Conservation (phyloP, 2,329 filamentous ascomycete genomes). For the Pseudopyricularia cyperi region DNA sequence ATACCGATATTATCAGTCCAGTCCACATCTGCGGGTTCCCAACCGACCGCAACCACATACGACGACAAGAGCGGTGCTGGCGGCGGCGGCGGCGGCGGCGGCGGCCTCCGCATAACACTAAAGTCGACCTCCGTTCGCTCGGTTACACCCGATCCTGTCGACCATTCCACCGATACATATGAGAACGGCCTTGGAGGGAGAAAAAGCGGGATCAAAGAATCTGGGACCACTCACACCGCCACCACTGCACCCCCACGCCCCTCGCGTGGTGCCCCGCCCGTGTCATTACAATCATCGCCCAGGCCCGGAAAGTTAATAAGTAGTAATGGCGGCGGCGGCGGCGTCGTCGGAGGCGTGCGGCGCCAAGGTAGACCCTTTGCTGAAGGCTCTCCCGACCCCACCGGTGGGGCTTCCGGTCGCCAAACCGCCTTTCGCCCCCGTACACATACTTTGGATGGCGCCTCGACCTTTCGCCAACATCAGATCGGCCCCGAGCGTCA, state of each 20-base stretch:
- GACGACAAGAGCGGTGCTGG: neutral
- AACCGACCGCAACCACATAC: conserved; percentile 4
- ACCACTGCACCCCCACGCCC: conserved; percentile 6
- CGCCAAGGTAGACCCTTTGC: conserved; percentile 50
- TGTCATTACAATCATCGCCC: conserved; percentile 32
- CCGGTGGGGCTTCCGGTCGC: conserved; percentile 20
- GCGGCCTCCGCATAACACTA: conserved; percentile 16
- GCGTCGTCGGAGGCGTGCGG: conserved; percentile 14
- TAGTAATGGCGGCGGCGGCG: conserved; percentile 6
- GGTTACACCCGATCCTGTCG: conserved; percentile 48
- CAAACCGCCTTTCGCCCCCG: conserved; percentile 32
- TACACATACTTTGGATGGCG: conserved; percentile 45
- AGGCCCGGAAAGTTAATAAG: conserved; percentile 23
- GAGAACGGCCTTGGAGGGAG: conserved; percentile 9
- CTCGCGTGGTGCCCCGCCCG: conserved; percentile 18
- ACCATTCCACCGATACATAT: conserved; percentile 17
- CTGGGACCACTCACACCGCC: neutral
- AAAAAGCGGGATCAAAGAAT: conserved; percentile 4
- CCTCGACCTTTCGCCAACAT: conserved; percentile 30
- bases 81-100: conserved; percentile 12
- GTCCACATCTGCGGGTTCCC: conserved; percentile 12
- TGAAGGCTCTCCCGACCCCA: conserved; percentile 38
- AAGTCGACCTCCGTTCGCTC: conserved; percentile 30
- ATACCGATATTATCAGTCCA: conserved; percentile 13
- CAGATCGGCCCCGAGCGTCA: conserved; percentile 26